Base-by-base conservation (phyloP, 306 rosid species). In the Cucurbita ficifolia region DNA sequence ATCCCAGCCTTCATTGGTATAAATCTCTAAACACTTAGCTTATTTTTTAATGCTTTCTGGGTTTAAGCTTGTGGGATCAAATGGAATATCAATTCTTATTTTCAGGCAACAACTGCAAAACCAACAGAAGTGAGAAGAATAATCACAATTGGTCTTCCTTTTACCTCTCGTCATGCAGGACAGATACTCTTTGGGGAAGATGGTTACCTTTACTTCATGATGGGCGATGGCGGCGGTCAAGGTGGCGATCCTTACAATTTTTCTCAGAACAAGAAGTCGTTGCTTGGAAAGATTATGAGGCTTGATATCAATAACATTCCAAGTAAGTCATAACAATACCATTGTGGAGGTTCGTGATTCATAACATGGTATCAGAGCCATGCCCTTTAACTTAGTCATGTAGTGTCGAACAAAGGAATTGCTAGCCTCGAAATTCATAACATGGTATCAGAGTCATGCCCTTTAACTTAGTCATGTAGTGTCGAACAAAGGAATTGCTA, bases 281-380 rank as follows among this genome's bases (percentile, higher is more conserved):
- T 95, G 86, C 97, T 95, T 9, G 99, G 99, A 65, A 95, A 95
- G 83, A 82, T 95, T 63, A 88, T 88, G 97, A 89, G 99, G 85
- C 89, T 95, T 43, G 96, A 95, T 59, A 75, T 95, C 46, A 85
- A 95, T 84, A 91, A 79, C 77, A 59, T 84, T 33, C 96, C 89
- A 58, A 89, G 99, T 95, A 52, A 80, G 97, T 81, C 46, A 39
- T 73, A 52, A 16, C 9, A 6, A 1, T 69, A 46, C 29, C 19
- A 10, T 22, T 22, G 38, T 45, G 14, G 46, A 64, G 35, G 42
- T 8, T 21, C 33, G 33, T 29, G 33, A 29, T 29, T 29, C 33
- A 29, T 29, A 29, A 29, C 33, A 29, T 29, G 33, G 33, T 29
- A 29, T 29, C 33, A 29, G 33, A 29, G 33, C 2, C 33, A 29